A percentile compares a stretch with the other conserved stretches of the same genome.
Conservation (phyloP, 345 rosid species). For the Eucalyptus shirleyi region DNA sequence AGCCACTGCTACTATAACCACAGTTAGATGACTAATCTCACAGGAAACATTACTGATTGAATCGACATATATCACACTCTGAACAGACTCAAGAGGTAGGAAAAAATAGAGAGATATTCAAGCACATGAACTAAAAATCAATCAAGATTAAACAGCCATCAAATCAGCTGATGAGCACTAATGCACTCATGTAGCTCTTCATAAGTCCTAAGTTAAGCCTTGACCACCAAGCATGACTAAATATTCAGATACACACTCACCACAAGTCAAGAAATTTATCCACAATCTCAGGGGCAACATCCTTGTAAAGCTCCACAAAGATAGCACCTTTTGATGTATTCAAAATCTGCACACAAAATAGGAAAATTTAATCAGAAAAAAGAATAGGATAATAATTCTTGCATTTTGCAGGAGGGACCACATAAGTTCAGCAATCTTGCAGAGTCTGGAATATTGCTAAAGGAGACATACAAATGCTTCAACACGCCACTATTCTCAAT, state of each 20-base stretch:
- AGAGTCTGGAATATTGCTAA: not conserved
- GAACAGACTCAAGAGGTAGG: not conserved
- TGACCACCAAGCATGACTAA: not conserved
- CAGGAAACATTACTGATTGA: not conserved
- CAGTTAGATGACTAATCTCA: not conserved
- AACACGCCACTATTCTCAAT: not conserved
- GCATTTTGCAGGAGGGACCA: not conserved
- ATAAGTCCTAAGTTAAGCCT: not conserved
- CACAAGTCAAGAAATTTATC: conserved; percentile 69
- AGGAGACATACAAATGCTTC: not conserved
- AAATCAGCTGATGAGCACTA: not conserved
- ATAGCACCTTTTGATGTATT: conserved; percentile 69
- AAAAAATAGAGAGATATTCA: not conserved
- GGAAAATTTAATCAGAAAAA: not conserved
- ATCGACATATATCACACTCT: not conserved
- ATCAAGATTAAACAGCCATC: not conserved
- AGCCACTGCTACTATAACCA: not conserved
- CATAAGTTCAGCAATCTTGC: not conserved
- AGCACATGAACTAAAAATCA: not conserved
- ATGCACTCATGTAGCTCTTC: not conserved
- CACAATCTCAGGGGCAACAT: conserved; percentile 60
- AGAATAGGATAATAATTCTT: not conserved
- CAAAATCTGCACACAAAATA: conserved; percentile 34
- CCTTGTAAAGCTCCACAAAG: conserved; percentile 63
- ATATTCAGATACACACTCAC: conserved; percentile 13